Evolutionary conservation across 2,329 filamentous ascomycete species (phyloP), one percentile per base, ranked within the genome.

Genomic region (Scedosporium boydii): DNA sequence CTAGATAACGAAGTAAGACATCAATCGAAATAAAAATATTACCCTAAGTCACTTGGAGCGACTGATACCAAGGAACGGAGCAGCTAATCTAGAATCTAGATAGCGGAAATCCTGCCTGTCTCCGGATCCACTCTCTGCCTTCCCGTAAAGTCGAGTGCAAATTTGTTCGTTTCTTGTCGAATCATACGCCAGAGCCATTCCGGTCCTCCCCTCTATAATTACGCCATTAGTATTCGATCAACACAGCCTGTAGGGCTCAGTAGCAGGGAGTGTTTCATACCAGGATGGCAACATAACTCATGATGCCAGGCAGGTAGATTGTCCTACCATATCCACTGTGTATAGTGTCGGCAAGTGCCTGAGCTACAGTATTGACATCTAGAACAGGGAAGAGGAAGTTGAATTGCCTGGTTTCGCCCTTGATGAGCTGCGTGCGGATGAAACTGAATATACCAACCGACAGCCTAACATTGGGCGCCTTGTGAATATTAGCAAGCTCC

Each of bases 401-500:
- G 0, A 63, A 58, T 42, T 65, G 63, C 3, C n/a, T 26, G 23
- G 61, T 63, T 27, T 65, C 64, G 3, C 66, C 64, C 3, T 42
- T 65, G 55, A 68, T 65, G 60, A 83, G 75, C 0, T 77, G 75
- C 0, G 82, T 84, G 48, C 73, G 71, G 26, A 82, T 78, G 70
- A 79, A 83, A 61, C 76, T 66, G 10, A 64, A 46, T n/a, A 65
- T 65, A 12, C 66, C 44, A 5, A 60, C 16, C 14, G 58, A 48
- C 16, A 27, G 44, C 10, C 84, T 75, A 26, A 87, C 80, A 56
- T 76, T 77, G 0, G 78, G 80, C 2, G 83, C 83, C 27, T 80
- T 76, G 67, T 86, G 84, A 10, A 77, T 70, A 5, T 78, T 79
- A 44, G 74, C 74, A 44, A 85, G 68, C 68, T 85, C 82, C 1